phyloP scores from a whole-genome alignment of 106 monocot genomes.

The Dioscorea dumetorum region DNA sequence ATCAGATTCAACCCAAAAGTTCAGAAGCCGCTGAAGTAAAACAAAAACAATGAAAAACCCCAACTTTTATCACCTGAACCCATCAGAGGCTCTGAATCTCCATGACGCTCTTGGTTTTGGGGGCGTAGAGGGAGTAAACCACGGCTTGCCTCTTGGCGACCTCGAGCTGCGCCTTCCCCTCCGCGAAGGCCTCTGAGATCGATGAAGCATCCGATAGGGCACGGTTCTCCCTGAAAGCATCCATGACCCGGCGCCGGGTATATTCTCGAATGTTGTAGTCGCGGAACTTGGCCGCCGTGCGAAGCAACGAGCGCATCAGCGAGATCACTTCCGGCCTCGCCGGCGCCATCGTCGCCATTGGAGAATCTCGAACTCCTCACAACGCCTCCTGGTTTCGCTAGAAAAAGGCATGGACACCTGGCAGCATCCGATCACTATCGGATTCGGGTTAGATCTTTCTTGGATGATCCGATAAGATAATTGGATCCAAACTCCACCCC shows the following conservation, averaged over 20 bases:
- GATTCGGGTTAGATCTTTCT: too few relatives aligned
- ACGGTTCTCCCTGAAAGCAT: conserved; percentile 58
- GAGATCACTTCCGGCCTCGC: conserved; percentile 42
- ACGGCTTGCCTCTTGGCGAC: conserved; percentile 59
- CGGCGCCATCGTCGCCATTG: conserved; percentile 15
- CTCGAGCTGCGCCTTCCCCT: conserved; percentile 69
- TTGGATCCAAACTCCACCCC: too few relatives aligned
- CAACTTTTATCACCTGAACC: background rate
- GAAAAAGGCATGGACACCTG: too few relatives aligned
- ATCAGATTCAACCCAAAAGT: too few relatives aligned
- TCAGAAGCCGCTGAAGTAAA: too few relatives aligned
- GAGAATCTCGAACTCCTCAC: background rate
- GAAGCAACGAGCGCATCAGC: conserved; percentile 68
- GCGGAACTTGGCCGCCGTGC: conserved; percentile 55
- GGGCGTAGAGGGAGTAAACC: conserved; percentile 77
- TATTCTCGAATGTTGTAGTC: conserved; percentile 96
- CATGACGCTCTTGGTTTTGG: conserved; percentile 84
- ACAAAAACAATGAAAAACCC: too few relatives aligned
- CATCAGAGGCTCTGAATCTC: conserved; percentile 34
- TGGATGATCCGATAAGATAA: too few relatives aligned
- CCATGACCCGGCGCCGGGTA: conserved; percentile 39
- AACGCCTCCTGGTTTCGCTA: too few relatives aligned
- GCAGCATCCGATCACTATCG: too few relatives aligned
- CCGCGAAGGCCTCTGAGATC: conserved; percentile 32
- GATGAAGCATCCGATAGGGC: conserved; percentile 45